These are phyloP conservation scores for Musa troglodytarum DNA, from an alignment of 176 grass and related monocot genomes.

Conservation along the genomic window DNA sequence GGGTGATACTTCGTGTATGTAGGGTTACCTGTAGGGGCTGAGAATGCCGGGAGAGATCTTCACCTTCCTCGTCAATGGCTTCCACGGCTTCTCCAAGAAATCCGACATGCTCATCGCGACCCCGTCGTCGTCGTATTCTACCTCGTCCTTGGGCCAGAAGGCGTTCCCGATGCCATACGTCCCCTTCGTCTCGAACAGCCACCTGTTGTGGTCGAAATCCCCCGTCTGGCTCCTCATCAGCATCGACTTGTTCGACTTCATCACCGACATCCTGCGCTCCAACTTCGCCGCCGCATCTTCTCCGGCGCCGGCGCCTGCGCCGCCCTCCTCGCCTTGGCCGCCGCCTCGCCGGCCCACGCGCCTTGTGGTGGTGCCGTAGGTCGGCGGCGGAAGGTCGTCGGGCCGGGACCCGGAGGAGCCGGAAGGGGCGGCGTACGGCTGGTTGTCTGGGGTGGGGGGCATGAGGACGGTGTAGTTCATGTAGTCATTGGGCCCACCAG, in stretches of 20 bases:
- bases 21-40: slow-evolving; percentile 35
- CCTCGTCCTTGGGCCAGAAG: slow-evolving; percentile 44
- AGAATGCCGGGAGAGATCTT: slow-evolving; percentile 18
- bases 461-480: slow-evolving; percentile 76
- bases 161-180: slow-evolving; percentile 82
- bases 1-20: no score
- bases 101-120: slow-evolving; percentile 10
- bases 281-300: slow-evolving; percentile 20
- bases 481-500: slow-evolving; percentile 36
- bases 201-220: slow-evolving; percentile 83
- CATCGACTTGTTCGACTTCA: slow-evolving; percentile 10
- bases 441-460: slow-evolving; percentile 85
- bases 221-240: slow-evolving; percentile 51
- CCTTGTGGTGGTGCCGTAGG: slow-evolving; percentile 15
- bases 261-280: slow-evolving; percentile 37
- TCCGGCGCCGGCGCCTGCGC: slow-evolving; percentile 11
- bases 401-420: slow-evolving; percentile 22
- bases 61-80: slow-evolving; percentile 35
- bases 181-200: slow-evolving; percentile 81
- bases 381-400: slow-evolving; percentile 21
- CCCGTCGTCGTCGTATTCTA: slow-evolving; percentile 26
- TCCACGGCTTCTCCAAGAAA: slow-evolving; percentile 42
- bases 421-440: slow-evolving; percentile 26
- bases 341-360: slow-evolving; percentile 26
- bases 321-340: slow-evolving; percentile 23